phyloP scores from a whole-genome alignment of 2,329 filamentous ascomycete species.

The Clarireedia monteithiana region DNA sequence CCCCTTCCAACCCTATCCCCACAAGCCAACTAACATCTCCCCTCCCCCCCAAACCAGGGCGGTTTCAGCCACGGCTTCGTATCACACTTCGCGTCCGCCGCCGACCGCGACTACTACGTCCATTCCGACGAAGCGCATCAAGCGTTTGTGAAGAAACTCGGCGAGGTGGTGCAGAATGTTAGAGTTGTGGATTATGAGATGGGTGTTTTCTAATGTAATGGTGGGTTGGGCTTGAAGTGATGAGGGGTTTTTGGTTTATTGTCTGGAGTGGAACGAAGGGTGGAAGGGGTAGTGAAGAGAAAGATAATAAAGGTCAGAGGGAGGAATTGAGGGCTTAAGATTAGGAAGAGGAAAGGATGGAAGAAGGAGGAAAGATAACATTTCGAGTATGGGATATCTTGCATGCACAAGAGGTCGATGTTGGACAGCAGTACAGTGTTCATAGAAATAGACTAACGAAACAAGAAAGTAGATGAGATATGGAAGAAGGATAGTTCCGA shows the following conservation, averaged over 20 bases:
- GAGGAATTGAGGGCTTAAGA: background rate
- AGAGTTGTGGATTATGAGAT: constrained; percentile 54
- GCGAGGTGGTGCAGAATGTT: constrained; percentile 42
- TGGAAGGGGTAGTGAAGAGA: background rate
- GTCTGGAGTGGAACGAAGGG: background rate
- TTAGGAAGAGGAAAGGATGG: background rate
- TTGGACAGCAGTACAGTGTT: too few species aligned
- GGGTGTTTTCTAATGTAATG: constrained; percentile 38
- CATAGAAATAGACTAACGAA: too few species aligned
- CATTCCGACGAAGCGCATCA: constrained; percentile 55
- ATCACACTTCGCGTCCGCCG: constrained; percentile 52
- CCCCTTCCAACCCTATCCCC: too few species aligned
- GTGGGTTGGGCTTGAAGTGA: background rate
- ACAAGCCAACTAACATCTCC: background rate
- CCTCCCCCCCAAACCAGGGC: constrained; percentile 33
- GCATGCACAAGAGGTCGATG: too few species aligned
- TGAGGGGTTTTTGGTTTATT: too few species aligned
- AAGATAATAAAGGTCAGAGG: background rate
- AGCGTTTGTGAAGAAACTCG: constrained; percentile 46
- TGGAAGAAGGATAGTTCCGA: too few species aligned
- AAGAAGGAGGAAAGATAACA: background rate
- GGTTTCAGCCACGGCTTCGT: constrained; percentile 65
- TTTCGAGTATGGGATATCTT: too few species aligned
- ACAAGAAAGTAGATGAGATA: too few species aligned
- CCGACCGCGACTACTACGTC: constrained; percentile 63